Base-by-base conservation (phyloP, 805 yeast species). In the Wickerhamiella shivajii region DNA sequence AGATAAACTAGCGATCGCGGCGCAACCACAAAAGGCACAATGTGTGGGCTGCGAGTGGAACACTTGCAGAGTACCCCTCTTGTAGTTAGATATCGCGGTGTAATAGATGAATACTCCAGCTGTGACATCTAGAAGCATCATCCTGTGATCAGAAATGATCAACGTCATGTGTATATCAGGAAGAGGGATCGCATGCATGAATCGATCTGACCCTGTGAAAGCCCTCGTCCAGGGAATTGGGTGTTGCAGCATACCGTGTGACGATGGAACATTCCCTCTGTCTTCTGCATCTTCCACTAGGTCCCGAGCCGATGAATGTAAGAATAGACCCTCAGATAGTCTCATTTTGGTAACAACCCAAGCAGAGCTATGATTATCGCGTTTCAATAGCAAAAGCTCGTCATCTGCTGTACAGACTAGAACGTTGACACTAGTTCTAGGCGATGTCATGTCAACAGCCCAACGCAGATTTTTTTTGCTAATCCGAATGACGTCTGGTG, bases 21-120 rank as follows among this genome's bases (percentile, higher is more conserved):
- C 83, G 58, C 92, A 77, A 2, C 95, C 95, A 60, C 95, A 83
- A 55, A 83, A 83, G 29, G 77, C 66, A 56, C 95, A 83, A 56
- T 83, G 93, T 1, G 83, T 73, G 5, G 93, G 92, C 44, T 76
- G 83, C 27, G 78, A 75, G 50, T 83, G 93, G 41, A 80, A 71
- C 1, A 78, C 90, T 37, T 64, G 60, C 40, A 83, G 66, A 0
- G 77, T 50, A 2, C 67, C 67, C 2, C 69, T 67, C 43, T 70
- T 71, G 57, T 71, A 74, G 23, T 66, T 66, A 0, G 76, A 79
- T 29, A 83, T 68, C 18, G 62, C 55, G 44, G 80, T 67, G 26
- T 61, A 66, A 41, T 70, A 71, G 34, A 83, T 58, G 24, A 78
- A 55, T 0, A 74, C 71, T 5, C 93, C 93, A 0, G 85, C 72